phyloP scores from a whole-genome alignment of 345 rosid species.

The Gossypium mustelinum region DNA sequence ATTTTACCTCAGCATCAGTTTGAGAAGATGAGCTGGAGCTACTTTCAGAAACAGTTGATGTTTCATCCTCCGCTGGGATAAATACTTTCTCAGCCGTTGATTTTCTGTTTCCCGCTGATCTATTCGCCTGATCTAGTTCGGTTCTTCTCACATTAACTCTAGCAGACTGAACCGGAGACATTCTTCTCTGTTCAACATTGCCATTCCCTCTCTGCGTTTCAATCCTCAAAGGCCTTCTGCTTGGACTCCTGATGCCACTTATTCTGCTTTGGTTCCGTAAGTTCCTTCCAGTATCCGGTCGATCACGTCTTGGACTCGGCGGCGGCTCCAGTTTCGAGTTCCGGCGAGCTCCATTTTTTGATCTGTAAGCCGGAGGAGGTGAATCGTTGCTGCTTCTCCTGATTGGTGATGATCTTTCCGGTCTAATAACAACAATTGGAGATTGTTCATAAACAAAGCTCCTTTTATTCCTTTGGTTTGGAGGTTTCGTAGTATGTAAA shows the following conservation, averaged over 20 bases:
- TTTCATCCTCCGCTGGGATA: conserved; percentile 42
- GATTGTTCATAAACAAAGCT: conserved; percentile 50
- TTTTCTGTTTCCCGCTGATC: conserved; percentile 38
- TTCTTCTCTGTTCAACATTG: conserved; percentile 40
- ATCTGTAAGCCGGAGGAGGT: conserved; percentile 32
- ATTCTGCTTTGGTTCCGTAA: conserved; percentile 33
- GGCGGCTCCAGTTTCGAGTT: conserved; percentile 27
- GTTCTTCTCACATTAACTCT: conserved; percentile 30
- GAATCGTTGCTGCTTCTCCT: conserved; percentile 34
- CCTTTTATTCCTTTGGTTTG: conserved; percentile 27
- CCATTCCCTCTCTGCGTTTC: conserved; percentile 41
- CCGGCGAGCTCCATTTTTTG: conserved; percentile 33
- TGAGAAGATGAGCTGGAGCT: conserved; percentile 49
- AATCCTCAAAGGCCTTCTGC: conserved; percentile 35
- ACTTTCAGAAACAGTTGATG: conserved; percentile 47
- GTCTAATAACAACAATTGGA: conserved; percentile 50
- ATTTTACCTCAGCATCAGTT: conserved; percentile 54
- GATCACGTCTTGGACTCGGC: conserved; percentile 42
- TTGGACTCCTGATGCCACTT: conserved; percentile 48
- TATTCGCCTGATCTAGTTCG: conserved; percentile 30
- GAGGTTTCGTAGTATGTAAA: conserved; percentile 46
- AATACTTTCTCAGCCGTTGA: conserved; percentile 25
- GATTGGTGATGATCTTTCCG: conserved; percentile 28
- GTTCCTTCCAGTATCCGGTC: conserved; percentile 28
- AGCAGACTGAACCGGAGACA: conserved; percentile 46